Conservation (phyloP, 768 basidiomycete genomes). For the Lentinula edodes region DNA sequence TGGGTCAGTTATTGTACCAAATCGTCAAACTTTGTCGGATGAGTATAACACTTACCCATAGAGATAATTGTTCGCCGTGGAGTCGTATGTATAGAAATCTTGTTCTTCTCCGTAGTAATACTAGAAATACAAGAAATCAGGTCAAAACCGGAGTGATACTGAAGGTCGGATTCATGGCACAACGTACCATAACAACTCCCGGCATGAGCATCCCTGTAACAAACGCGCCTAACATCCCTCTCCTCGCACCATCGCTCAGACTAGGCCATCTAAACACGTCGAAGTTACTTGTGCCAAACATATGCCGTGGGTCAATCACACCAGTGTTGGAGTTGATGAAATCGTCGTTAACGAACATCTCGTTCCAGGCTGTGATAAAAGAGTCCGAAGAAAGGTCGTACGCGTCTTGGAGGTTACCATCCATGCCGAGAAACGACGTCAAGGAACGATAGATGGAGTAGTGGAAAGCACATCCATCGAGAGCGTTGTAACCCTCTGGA, state of each 20-base stretch:
- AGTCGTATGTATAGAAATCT: conserved; percentile 82
- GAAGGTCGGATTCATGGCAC: conserved; percentile 7
- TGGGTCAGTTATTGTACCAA: conserved; percentile 5
- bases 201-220: conserved; percentile 81
- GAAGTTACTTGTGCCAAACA: conserved; percentile 91
- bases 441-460: conserved; percentile 90
- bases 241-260: conserved; percentile 76
- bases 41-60: conserved; percentile 52
- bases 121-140: conserved; percentile 23
- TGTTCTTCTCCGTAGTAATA: conserved; percentile 92
- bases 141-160: conserved; percentile 5
- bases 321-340: conserved; percentile 70
- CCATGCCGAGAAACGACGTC: conserved; percentile 89
- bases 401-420: conserved; percentile 88
- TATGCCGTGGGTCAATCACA: conserved; percentile 73
- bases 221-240: conserved; percentile 72
- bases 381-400: conserved; percentile 72
- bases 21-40: too few relatives aligned
- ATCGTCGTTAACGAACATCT: conserved; percentile 87
- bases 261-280: conserved; percentile 94
- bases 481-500: conserved; percentile 47
- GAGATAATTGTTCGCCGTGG: conserved; percentile 87
- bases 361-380: conserved; percentile 86
- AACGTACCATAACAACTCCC: conserved; percentile 70
- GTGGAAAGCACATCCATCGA: conserved; percentile 87